A percentile compares a stretch with the other conserved stretches of the same genome.
Evolutionary conservation across 495 filamentous ascomycete species (phyloP).

Genomic region (Tirmania nivea): DNA sequence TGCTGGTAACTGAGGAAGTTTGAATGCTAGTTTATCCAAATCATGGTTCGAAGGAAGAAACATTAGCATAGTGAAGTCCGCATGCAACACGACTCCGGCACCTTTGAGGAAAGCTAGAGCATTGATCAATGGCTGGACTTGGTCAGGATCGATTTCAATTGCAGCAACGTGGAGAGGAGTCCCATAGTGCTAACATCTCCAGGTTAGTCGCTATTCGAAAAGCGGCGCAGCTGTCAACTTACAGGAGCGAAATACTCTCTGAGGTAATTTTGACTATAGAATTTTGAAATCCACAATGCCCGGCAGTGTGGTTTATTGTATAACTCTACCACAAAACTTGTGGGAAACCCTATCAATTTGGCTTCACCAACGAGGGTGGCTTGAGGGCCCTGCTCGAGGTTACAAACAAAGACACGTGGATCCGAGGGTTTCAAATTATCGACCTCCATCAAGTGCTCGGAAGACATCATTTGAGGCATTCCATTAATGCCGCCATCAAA

Average conservation of each 20-base stretch:
- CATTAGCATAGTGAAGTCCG: slow-evolving; percentile 14
- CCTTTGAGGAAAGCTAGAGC: slow-evolving; percentile 12
- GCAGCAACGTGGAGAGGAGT: slow-evolving; percentile 13
- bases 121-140: slow-evolving; percentile 8
- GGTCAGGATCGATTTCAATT: slow-evolving; percentile 12
- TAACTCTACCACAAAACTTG: slow-evolving; percentile 13
- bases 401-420: slow-evolving; percentile 12
- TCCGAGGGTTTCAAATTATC: not conserved
- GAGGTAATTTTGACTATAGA: slow-evolving; percentile 23
- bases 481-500: too few species aligned
- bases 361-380: slow-evolving; percentile 21
- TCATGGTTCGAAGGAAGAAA: slow-evolving; percentile 17
- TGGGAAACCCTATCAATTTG: slow-evolving; percentile 22
- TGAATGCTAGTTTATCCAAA: slow-evolving; percentile 10
- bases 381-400: slow-evolving; percentile 19
- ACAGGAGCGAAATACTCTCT: slow-evolving; percentile 17
- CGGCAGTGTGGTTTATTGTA: slow-evolving; percentile 9
- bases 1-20: slow-evolving; percentile 9
- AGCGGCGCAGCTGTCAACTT: slow-evolving; percentile 8
- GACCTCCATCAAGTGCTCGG: slow-evolving; percentile 7
- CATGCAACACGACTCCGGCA: slow-evolving; percentile 11
- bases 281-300: slow-evolving; percentile 23
- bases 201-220: not conserved
- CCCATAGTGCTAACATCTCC: slow-evolving; percentile 9
- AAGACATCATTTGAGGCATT: too few species aligned